Evolutionary conservation across 805 yeast genomes (phyloP).

Genomic region (Brettanomyces sp.): DNA sequence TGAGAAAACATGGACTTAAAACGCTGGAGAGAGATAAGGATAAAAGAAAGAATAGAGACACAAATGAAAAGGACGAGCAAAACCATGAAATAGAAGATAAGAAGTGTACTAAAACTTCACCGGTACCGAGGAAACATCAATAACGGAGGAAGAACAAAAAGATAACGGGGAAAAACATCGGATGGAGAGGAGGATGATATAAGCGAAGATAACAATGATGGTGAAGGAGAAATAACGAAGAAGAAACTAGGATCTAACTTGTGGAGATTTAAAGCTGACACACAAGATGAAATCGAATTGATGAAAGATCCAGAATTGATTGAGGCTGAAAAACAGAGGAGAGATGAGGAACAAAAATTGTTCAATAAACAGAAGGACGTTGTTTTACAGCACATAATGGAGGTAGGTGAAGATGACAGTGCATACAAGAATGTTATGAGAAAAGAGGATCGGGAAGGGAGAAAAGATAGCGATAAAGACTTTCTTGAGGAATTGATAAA

Average conservation of each 20-base stretch:
- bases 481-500: neutral
- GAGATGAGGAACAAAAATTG: slow-evolving; percentile 9
- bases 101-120: neutral
- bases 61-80: neutral
- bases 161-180: slow-evolving; percentile 2
- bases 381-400: neutral
- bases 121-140: neutral
- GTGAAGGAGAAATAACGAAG: slow-evolving; percentile 7
- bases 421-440: neutral
- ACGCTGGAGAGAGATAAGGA: slow-evolving; percentile 6
- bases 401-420: neutral
- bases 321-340: slow-evolving; percentile 4
- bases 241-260: slow-evolving; percentile 10
- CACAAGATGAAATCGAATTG: slow-evolving; percentile 1
- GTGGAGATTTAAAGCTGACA: slow-evolving; percentile 22
- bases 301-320: slow-evolving; percentile 4
- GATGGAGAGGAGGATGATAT: neutral
- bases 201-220: slow-evolving; percentile 1
- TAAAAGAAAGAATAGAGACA: slow-evolving; percentile 2
- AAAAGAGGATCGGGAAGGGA: neutral
- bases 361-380: slow-evolving; percentile 1
- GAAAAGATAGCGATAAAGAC: neutral
- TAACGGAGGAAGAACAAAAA: neutral
- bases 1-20: slow-evolving; percentile 32
- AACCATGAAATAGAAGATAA: neutral